A percentile compares a stretch with the other conserved stretches of the same genome.
phyloP scores from a whole-genome alignment of 768 basidiomycete genomes.

The Boletus subcaerulescens region DNA sequence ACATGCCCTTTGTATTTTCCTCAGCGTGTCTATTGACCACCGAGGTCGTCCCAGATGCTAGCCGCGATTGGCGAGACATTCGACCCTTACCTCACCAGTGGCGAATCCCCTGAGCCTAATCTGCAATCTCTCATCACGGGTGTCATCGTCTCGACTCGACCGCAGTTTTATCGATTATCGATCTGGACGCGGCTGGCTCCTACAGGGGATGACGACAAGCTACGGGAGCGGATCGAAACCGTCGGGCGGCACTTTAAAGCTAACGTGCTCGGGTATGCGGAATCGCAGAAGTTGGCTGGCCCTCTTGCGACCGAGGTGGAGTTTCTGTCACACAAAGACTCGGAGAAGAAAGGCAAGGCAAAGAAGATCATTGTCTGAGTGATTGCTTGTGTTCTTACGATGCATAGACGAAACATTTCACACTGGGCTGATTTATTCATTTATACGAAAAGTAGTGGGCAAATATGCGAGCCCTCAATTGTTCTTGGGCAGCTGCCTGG shows the following conservation, averaged over 20 bases:
- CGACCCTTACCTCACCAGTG: constrained; percentile 72
- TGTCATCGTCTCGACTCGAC: constrained; percentile 92
- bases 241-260: constrained; percentile 92
- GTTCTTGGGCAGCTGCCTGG: constrained; percentile 19
- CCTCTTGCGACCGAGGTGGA: constrained; percentile 95
- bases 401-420: constrained; percentile 14
- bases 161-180: constrained; percentile 92
- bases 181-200: constrained; percentile 96
- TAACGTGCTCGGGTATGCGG: constrained; percentile 77
- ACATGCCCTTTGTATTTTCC: constrained; percentile 14
- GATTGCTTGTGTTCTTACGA: constrained; percentile 13
- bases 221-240: constrained; percentile 78
- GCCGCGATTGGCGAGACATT: constrained; percentile 99
- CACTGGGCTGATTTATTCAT: constrained; percentile 32
- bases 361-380: constrained; percentile 73
- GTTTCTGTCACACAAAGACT: constrained; percentile 92
- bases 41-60: constrained; percentile 74
- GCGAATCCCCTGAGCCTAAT: constrained; percentile 40
- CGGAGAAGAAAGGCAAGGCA: constrained; percentile 90
- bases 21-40: background rate
- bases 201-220: constrained; percentile 46
- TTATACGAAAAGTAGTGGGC: constrained; percentile 25
- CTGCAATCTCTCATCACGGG: constrained; percentile 77
- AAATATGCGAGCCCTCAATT: constrained; percentile 19
- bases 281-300: constrained; percentile 70